Conservation (phyloP, 2,329 filamentous ascomycete species). For the Alternaria sp. region DNA sequence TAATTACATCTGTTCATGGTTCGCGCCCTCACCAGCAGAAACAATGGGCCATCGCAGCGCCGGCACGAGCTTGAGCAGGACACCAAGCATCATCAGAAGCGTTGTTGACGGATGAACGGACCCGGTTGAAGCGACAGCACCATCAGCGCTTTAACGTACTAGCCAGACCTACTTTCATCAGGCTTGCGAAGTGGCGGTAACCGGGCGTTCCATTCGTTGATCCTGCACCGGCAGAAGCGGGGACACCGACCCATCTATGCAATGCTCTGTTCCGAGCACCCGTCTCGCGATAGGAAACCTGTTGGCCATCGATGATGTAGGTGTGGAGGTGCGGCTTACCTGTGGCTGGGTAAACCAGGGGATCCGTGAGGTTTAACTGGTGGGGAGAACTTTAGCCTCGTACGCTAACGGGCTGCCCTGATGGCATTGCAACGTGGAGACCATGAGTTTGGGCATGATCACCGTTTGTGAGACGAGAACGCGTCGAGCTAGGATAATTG, state of each 20-base stretch:
- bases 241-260: neutral
- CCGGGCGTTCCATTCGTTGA: neutral
- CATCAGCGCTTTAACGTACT: neutral
- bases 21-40: neutral
- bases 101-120: neutral
- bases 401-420: neutral
- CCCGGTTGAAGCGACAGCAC: neutral
- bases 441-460: neutral
- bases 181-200: neutral
- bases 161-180: neutral
- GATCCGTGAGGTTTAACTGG: neutral
- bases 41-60: conserved; percentile 6
- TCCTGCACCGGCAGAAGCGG: neutral
- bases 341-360: conserved; percentile 2
- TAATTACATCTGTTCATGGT: conserved; percentile 8
- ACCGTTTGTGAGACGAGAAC: neutral
- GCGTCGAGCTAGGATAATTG: neutral
- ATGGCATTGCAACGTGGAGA: conserved; percentile 1
- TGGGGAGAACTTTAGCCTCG: neutral
- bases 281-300: conserved; percentile 5
- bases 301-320: conserved; percentile 3
- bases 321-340: conserved; percentile 1
- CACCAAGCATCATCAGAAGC: conserved; percentile 8
- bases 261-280: neutral
- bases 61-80: conserved; percentile 4